A percentile compares a stretch with the other conserved stretches of the same genome.
phyloP scores from a whole-genome alignment of 345 rosid species.

The Jatropha curcas region DNA sequence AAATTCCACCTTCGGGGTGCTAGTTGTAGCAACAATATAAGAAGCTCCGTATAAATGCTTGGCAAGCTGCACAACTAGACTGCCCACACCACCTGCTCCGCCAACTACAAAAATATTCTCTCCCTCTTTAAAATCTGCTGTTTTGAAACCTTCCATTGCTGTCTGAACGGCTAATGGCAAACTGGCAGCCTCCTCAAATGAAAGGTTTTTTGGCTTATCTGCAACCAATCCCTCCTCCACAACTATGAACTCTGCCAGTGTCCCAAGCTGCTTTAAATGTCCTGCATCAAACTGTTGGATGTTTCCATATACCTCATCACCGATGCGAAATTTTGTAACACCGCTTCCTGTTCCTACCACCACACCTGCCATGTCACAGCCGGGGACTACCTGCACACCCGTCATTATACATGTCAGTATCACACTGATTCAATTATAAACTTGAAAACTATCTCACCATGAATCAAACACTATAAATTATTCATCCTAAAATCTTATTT shows the following conservation, averaged over 20 bases:
- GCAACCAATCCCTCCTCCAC: constrained; percentile 48
- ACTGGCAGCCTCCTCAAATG: constrained; percentile 56
- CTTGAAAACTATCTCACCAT: background rate
- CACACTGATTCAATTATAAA: background rate
- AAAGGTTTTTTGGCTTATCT: constrained; percentile 36
- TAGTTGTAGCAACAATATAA: constrained; percentile 42
- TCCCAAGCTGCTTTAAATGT: constrained; percentile 45
- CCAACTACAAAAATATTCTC: constrained; percentile 43
- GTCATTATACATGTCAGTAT: background rate
- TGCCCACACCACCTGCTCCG: constrained; percentile 53
- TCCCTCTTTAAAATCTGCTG: constrained; percentile 36
- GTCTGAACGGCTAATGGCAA: constrained; percentile 54
- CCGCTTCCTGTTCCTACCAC: constrained; percentile 38
- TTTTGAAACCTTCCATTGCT: constrained; percentile 44
- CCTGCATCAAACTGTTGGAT: constrained; percentile 44
- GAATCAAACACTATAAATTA: background rate
- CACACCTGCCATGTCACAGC: constrained; percentile 53
- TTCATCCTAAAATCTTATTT: background rate
- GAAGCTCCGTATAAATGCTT: constrained; percentile 43
- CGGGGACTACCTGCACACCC: constrained; percentile 35
- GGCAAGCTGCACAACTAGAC: constrained; percentile 47
- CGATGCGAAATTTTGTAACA: constrained; percentile 29
- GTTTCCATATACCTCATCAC: constrained; percentile 52
- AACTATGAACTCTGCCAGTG: constrained; percentile 44
- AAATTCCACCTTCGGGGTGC: constrained; percentile 45